Base-by-base conservation (phyloP, 2,329 filamentous ascomycete genomes). In the Rhynchosporium agropyri region DNA sequence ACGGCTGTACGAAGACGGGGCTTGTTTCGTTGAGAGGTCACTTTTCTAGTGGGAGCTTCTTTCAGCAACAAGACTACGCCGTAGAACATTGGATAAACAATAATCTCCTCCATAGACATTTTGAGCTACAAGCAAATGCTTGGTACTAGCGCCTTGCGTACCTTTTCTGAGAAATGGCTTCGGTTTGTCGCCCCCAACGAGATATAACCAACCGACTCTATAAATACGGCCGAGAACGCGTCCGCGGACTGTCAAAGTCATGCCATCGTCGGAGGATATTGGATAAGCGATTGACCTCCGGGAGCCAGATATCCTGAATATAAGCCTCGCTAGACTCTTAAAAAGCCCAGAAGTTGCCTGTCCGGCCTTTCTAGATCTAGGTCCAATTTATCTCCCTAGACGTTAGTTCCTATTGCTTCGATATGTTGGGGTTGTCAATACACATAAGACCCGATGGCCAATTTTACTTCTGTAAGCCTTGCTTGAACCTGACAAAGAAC, bases 361-460 rank as follows among this genome's bases (percentile, higher is more conserved):
- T 33, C 10, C n/a, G 38, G 13, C 29, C n/a, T 20, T 48, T 45
- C 55, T 43, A 58, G 13, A 58, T 36, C 10, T 28, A 28, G 12
- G 55, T 45, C 38, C 42, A 58, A 12, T 58, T 28, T 58, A 46
- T 58, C 1, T n/a, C 40, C 55, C 55, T 48, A 5, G 55, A 58
- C 20, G 55, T 26, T 6, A 58, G 31, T 15, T 46, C 55, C 12
- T 38, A 29, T 33, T 28, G 42, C 42, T 46, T 45, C 29, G 42
- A 13, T 5, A 33, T 29, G 2, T 42, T 58, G 2, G 55, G 55
- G 4, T 58, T 58, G 29, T 58, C 55, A 12, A 58, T 58, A 58
- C 55, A 58, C 3, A 58, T 45, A 15, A 58, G 55, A 46, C 48
- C 55, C 8, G 45, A 46, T 26, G 55, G 55, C 40, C 29, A 48